Conservation (phyloP, 441 rosid species). For the Populus trichocarpa region DNA sequence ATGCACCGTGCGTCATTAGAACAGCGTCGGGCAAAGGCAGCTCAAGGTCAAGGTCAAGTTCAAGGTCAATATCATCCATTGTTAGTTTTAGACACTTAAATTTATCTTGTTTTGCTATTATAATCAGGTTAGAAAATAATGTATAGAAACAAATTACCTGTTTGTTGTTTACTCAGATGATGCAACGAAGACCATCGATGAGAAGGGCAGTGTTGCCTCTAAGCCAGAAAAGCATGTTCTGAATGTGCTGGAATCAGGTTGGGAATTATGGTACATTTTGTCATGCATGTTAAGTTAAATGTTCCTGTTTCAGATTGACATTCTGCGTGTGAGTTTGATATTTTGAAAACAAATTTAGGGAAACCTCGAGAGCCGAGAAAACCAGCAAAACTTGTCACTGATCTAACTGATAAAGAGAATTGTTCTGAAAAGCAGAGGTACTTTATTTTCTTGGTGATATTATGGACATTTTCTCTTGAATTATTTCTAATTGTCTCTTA, state of each 20-base stretch:
- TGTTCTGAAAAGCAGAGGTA: conserved; percentile 91
- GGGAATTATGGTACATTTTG: neutral
- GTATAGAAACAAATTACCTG: neutral
- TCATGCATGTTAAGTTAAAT: neutral
- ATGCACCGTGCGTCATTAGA: conserved; percentile 70
- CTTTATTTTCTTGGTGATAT: conserved; percentile 14
- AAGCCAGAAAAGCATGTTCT: conserved; percentile 34
- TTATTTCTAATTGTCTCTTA: neutral
- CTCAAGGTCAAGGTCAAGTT: conserved; percentile 15
- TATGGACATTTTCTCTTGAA: neutral
- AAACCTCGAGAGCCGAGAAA: conserved; percentile 46
- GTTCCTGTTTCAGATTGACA: conserved; percentile 1
- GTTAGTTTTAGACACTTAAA: conserved; percentile 4
- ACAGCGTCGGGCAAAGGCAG: conserved; percentile 62
- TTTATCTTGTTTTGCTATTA: neutral
- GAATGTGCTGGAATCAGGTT: conserved; percentile 34
- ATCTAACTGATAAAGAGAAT: conserved; percentile 61
- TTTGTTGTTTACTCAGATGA: conserved; percentile 37
- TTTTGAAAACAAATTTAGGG: conserved; percentile 32
- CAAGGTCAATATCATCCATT: conserved; percentile 3
- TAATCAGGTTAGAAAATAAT: neutral
- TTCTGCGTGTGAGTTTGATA: conserved; percentile 23
- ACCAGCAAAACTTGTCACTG: conserved; percentile 35
- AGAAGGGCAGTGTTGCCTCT: conserved; percentile 24
- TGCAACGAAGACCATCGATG: conserved; percentile 23